Evolutionary conservation across 2,329 filamentous ascomycete species (phyloP), one percentile per base, ranked within the genome.

Genomic region (Apiospora koreana): DNA sequence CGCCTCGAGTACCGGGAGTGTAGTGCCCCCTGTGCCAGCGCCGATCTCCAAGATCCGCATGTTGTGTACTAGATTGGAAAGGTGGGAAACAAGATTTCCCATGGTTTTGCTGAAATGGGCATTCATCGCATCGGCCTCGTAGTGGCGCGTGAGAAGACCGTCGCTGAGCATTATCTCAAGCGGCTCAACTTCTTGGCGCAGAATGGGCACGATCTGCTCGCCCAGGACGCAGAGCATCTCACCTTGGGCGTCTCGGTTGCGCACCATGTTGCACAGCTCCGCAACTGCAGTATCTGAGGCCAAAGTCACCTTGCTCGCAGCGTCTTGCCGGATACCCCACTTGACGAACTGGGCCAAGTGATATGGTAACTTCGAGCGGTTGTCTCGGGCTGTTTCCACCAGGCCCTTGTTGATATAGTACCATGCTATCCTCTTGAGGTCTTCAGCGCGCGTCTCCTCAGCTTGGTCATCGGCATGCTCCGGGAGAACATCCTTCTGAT

Each of bases 161-260:
- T 78, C 76, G 25, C 74, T 67, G 42, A 79, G 70, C 76, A 79
- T 77, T 6, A 79, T 68, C 42, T 79, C 75, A 10, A 79, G 75
- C 1, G 76, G 71, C 62, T 76, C 69, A 2, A 75, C 69, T 67
- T 77, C 70, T 21, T 69, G 62, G 1, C 74, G 74, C n/a, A 79
- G 65, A 66, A 79, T 78, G 3, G 68, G 68, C 12, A 70, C 65
- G 9, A 79, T 72, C 14, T 70, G 25, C 23, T 74, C 72, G 31
- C 77, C 77, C 3, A 79, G 70, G 4, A 68, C 68, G 65, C 73
- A 75, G 35, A 77, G 67, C 71, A 78, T 58, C 71, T 75, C 74
- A 8, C 75, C 76, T 25, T 75, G 71, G n/a, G 71, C 75, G 43
- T 71, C 71, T 4, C 48, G 21, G 41, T 25, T 67, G 8, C 65